Evolutionary conservation across 2,329 filamentous ascomycete genomes (phyloP).

Genomic region (Piedraia hortae): DNA sequence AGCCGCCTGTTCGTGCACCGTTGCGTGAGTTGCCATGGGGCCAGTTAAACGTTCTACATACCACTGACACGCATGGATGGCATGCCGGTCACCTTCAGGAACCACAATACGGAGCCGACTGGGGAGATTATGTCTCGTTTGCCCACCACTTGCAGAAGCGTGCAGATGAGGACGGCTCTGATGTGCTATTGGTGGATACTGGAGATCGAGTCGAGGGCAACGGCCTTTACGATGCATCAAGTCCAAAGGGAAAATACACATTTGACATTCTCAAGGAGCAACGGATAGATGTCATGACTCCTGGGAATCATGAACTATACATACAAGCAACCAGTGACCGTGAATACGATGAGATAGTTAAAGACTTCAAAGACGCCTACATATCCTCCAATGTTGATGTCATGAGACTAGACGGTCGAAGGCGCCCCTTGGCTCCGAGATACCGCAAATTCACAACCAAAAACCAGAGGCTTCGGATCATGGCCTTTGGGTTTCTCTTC

Average conservation of each 20-base stretch:
- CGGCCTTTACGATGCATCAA: slow-evolving; percentile 72
- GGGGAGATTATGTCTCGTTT: slow-evolving; percentile 95
- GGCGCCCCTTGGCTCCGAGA: slow-evolving; percentile 49
- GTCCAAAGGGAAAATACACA: slow-evolving; percentile 66
- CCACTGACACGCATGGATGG: slow-evolving; percentile 89
- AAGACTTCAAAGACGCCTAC: slow-evolving; percentile 55
- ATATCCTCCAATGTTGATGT: slow-evolving; percentile 87
- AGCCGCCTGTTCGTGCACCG: slow-evolving; percentile 49
- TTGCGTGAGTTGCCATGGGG: slow-evolving; percentile 70
- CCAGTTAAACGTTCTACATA: slow-evolving; percentile 85
- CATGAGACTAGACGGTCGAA: slow-evolving; percentile 38
- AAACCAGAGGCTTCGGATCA: slow-evolving; percentile 55
- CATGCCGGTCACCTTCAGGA: slow-evolving; percentile 80
- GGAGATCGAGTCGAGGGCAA: slow-evolving; percentile 87
- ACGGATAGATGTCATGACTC: slow-evolving; percentile 55
- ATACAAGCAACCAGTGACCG: slow-evolving; percentile 46
- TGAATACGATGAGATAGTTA: slow-evolving; percentile 56
- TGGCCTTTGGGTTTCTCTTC: slow-evolving; percentile 86
- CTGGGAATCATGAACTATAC: slow-evolving; percentile 91
- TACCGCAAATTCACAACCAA: slow-evolving; percentile 81
- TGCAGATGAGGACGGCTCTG: slow-evolving; percentile 51
- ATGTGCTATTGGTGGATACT: slow-evolving; percentile 82
- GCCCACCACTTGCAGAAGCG: slow-evolving; percentile 51
- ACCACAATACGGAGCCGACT: slow-evolving; percentile 79
- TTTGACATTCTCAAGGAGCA: slow-evolving; percentile 70